Evolutionary conservation across 176 grass and related monocot genomes (phyloP).

Genomic region (Cocos nucifera): DNA sequence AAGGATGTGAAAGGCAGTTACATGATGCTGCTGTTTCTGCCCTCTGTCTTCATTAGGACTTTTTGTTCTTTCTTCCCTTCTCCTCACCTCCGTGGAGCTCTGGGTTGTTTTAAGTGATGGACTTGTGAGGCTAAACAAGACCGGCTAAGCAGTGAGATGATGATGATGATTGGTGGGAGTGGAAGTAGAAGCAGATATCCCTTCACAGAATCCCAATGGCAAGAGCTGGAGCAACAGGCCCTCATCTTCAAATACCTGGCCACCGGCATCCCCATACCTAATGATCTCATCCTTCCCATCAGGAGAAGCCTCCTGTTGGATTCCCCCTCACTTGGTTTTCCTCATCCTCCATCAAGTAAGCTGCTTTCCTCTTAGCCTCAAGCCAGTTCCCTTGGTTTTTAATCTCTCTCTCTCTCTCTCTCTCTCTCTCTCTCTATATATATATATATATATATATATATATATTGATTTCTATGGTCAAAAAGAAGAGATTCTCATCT

Average conservation of each 20-base stretch:
- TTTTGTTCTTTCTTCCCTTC: background rate
- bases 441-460: too few species aligned
- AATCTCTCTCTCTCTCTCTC: too few species aligned
- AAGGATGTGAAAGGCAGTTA: constrained; percentile 13
- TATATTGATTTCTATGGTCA: too few species aligned
- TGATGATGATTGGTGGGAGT: background rate
- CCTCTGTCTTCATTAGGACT: background rate
- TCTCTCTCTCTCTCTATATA: too few species aligned
- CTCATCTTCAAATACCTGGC: constrained; percentile 20
- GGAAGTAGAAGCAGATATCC: constrained; percentile 4
- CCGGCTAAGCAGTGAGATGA: background rate
- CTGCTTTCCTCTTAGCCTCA: too few species aligned
- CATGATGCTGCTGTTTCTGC: constrained; percentile 1
- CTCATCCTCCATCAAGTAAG: constrained; percentile 5
- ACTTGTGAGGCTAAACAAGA: background rate
- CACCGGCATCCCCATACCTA: constrained; percentile 3
- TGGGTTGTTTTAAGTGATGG: background rate
- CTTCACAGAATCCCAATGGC: constrained; percentile 19
- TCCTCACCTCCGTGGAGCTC: background rate
- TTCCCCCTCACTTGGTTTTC: constrained; percentile 1
- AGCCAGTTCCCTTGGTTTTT: too few species aligned
- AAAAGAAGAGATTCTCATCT: too few species aligned
- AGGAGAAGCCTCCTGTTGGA: constrained; percentile 14
- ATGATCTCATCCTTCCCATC: constrained; percentile 15
- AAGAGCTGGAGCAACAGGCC: constrained; percentile 19